phyloP scores from a whole-genome alignment of 129 eudicot species.

The Centella asiatica region DNA sequence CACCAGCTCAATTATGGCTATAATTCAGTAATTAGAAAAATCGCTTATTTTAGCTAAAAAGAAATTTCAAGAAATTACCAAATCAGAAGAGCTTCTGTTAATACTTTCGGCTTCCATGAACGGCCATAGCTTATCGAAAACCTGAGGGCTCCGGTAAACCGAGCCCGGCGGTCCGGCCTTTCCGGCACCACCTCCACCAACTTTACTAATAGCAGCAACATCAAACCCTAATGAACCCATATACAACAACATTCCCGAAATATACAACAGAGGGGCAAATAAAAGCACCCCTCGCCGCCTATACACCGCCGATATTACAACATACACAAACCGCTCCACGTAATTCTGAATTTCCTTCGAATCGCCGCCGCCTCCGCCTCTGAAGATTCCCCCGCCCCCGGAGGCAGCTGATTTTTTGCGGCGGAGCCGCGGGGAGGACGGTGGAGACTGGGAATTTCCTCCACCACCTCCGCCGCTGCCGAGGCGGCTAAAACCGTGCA shows the following conservation, averaged over 20 bases:
- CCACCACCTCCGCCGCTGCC: slow-evolving; percentile 34
- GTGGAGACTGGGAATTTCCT: slow-evolving; percentile 55
- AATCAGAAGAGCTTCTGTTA: slow-evolving; percentile 37
- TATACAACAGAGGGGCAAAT: slow-evolving; percentile 82
- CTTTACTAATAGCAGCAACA: slow-evolving; percentile 27
- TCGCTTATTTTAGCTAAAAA: neutral
- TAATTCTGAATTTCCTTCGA: slow-evolving; percentile 40
- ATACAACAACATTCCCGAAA: slow-evolving; percentile 85
- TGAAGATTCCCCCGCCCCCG: slow-evolving; percentile 26
- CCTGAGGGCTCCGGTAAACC: slow-evolving; percentile 73
- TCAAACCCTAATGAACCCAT: slow-evolving; percentile 83
- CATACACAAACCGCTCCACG: slow-evolving; percentile 56
- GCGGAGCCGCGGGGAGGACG: slow-evolving; percentile 71
- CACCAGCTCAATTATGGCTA: too few species aligned
- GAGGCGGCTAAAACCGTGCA: slow-evolving; percentile 93
- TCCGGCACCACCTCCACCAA: slow-evolving; percentile 7
- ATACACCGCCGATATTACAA: slow-evolving; percentile 64
- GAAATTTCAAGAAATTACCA: slow-evolving; percentile 20
- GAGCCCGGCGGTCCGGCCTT: slow-evolving; percentile 54
- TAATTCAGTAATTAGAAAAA: neutral
- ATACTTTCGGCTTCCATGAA: slow-evolving; percentile 57
- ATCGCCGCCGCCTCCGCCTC: slow-evolving; percentile 24
- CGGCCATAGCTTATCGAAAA: slow-evolving; percentile 76
- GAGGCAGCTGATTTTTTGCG: slow-evolving; percentile 28
- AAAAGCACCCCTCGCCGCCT: slow-evolving; percentile 78